These are phyloP conservation scores for Cladosporium sp. DNA, from an alignment of 2,329 filamentous ascomycete species.

Conservation along the genomic window DNA sequence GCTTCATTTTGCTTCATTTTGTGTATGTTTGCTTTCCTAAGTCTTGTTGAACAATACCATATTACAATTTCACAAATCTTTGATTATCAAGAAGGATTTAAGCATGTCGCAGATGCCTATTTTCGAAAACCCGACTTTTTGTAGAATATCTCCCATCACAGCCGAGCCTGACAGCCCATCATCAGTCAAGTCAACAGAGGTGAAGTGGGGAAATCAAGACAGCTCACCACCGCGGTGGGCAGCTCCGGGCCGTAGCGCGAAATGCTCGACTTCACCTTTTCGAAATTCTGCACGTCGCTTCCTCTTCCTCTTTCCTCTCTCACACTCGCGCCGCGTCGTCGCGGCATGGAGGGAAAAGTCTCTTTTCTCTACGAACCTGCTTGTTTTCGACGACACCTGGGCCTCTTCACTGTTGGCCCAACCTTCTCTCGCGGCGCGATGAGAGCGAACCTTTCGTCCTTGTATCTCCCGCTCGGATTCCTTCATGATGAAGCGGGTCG, in stretches of 20 bases:
- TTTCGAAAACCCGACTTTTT: too few species aligned
- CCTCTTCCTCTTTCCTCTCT: slow-evolving; percentile 1
- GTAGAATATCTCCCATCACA: too few species aligned
- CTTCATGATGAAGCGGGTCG: slow-evolving; percentile 46
- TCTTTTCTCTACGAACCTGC: slow-evolving; percentile 4
- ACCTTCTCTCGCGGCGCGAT: slow-evolving; percentile 34
- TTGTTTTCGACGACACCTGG: slow-evolving; percentile 12
- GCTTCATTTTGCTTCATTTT: too few species aligned
- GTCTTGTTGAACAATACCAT: too few species aligned
- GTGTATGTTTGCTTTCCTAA: too few species aligned
- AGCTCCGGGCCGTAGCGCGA: background rate
- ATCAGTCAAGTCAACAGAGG: too few species aligned
- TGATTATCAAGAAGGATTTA: too few species aligned
- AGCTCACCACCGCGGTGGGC: background rate
- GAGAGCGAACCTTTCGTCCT: slow-evolving; percentile 41
- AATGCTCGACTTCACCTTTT: slow-evolving; percentile 1
- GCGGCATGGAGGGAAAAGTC: slow-evolving; percentile 9
- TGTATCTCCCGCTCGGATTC: slow-evolving; percentile 51
- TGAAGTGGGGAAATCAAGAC: background rate
- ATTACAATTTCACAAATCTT: too few species aligned
- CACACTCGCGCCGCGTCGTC: slow-evolving; percentile 10
- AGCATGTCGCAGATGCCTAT: too few species aligned
- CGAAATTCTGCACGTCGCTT: background rate
- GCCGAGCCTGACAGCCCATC: too few species aligned
- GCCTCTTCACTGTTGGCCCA: slow-evolving; percentile 41